Evolutionary conservation across 2,329 filamentous ascomycete species (phyloP).

Genomic region (Beauveria australis): DNA sequence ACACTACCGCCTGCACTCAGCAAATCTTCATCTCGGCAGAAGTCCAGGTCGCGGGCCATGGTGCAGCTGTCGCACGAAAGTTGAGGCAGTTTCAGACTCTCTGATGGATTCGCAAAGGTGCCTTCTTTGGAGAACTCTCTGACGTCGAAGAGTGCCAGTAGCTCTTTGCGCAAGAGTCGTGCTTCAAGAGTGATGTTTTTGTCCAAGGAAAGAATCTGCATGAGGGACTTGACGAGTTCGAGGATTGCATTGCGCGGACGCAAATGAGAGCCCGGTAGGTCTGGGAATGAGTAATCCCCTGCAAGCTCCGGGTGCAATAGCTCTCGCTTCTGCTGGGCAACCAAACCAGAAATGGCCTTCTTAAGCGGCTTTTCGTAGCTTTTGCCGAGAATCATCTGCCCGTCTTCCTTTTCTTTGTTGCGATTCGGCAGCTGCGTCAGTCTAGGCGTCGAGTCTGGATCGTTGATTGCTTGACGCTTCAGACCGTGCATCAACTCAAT

Average conservation of each 20-base stretch:
- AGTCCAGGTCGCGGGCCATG: constrained; percentile 76
- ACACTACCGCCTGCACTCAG: constrained; percentile 32
- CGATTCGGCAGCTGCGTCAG: constrained; percentile 54
- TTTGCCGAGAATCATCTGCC: constrained; percentile 64
- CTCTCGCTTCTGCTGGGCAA: constrained; percentile 80
- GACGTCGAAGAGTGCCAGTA: constrained; percentile 84
- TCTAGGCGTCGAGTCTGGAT: constrained; percentile 43
- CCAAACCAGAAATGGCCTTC: constrained; percentile 75
- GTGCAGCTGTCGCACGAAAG: constrained; percentile 88
- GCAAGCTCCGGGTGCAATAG: constrained; percentile 83
- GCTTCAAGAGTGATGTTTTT: constrained; percentile 86
- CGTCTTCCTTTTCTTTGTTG: constrained; percentile 47
- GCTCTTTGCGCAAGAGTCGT: constrained; percentile 77
- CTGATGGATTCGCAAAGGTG: constrained; percentile 79
- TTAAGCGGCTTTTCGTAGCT: constrained; percentile 82
- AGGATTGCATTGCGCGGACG: constrained; percentile 59
- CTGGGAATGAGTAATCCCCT: constrained; percentile 77
- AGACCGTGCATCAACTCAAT: constrained; percentile 86
- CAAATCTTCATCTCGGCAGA: constrained; percentile 83
- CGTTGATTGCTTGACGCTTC: constrained; percentile 57
- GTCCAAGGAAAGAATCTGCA: constrained; percentile 86
- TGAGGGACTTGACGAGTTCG: constrained; percentile 85
- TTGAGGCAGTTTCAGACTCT: constrained; percentile 63
- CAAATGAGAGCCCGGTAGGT: constrained; percentile 62
- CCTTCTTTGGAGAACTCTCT: constrained; percentile 87